phyloP scores from a whole-genome alignment of 2,329 filamentous ascomycete species.

The Penicillium sp. region DNA sequence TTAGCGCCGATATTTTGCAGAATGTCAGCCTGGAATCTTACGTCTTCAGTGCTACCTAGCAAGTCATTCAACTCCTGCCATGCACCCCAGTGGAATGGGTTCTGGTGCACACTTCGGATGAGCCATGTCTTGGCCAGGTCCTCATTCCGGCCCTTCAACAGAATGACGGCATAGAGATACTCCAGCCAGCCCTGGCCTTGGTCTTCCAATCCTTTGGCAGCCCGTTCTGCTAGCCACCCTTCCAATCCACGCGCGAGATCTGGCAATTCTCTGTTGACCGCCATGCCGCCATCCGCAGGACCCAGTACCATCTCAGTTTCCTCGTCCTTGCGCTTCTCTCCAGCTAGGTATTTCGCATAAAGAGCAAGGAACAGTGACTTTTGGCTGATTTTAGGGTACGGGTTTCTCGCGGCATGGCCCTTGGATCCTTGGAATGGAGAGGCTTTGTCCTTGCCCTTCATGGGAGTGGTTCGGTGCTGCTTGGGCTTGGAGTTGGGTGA shows the following conservation, averaged over 20 bases:
- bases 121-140: slow-evolving; percentile 78
- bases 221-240: slow-evolving; percentile 70
- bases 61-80: slow-evolving; percentile 89
- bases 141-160: slow-evolving; percentile 88
- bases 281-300: slow-evolving; percentile 79
- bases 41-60: slow-evolving; percentile 74
- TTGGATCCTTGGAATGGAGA: slow-evolving; percentile 36
- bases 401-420: slow-evolving; percentile 32
- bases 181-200: slow-evolving; percentile 89
- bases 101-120: slow-evolving; percentile 80
- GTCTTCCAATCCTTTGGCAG: slow-evolving; percentile 55
- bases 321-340: slow-evolving; percentile 94
- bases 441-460: slow-evolving; percentile 60
- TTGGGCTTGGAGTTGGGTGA: slow-evolving; percentile 38
- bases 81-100: slow-evolving; percentile 94
- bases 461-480: slow-evolving; percentile 37
- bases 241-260: slow-evolving; percentile 71
- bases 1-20: slow-evolving; percentile 15
- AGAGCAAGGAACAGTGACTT: slow-evolving; percentile 87
- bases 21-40: slow-evolving; percentile 44
- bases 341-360: slow-evolving; percentile 87
- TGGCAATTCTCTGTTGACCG: slow-evolving; percentile 78
- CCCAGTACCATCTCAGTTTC: slow-evolving; percentile 97
- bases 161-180: slow-evolving; percentile 73
- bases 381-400: slow-evolving; percentile 63